Evolutionary conservation across 83 land plant species (phyloP).

Genomic region (Larix sibirica): DNA sequence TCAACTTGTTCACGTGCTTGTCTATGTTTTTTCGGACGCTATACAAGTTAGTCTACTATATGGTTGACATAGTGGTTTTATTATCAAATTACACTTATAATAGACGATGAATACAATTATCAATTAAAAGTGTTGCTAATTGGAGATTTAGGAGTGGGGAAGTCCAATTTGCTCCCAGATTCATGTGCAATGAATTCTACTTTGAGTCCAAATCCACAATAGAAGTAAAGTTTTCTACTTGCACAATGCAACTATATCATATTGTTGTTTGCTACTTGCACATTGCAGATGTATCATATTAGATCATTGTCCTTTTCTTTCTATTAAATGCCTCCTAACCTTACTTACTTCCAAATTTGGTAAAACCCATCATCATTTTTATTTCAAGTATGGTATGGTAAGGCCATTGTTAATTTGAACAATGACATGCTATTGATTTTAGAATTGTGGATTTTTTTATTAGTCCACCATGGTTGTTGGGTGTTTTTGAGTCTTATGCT

Average conservation of each 20-base stretch:
- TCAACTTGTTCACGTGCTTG: too few species aligned
- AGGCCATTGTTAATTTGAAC: not conserved
- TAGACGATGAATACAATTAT: slow-evolving; percentile 44
- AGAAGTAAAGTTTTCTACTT: slow-evolving; percentile 31
- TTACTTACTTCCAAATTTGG: not conserved
- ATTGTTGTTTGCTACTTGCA: slow-evolving; percentile 54
- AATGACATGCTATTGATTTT: not conserved
- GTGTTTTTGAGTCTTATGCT: not conserved
- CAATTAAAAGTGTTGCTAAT: slow-evolving; percentile 61
- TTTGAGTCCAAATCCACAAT: slow-evolving; percentile 56
- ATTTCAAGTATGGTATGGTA: not conserved
- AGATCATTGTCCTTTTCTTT: not conserved
- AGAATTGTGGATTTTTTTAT: not conserved
- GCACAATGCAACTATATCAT: too few species aligned
- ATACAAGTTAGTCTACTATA: too few species aligned
- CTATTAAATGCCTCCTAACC: not conserved
- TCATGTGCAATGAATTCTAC: slow-evolving; percentile 53
- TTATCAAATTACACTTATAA: slow-evolving; percentile 28
- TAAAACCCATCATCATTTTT: not conserved
- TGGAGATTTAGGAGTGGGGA: slow-evolving; percentile 63
- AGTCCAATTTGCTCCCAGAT: slow-evolving; percentile 55
- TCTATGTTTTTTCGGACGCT: too few species aligned
- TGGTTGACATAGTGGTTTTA: too few species aligned
- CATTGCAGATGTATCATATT: slow-evolving; percentile 49
- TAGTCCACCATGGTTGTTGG: not conserved